Evolutionary conservation across 345 rosid genomes (phyloP).

Genomic region (Arabidopsis suecica): DNA sequence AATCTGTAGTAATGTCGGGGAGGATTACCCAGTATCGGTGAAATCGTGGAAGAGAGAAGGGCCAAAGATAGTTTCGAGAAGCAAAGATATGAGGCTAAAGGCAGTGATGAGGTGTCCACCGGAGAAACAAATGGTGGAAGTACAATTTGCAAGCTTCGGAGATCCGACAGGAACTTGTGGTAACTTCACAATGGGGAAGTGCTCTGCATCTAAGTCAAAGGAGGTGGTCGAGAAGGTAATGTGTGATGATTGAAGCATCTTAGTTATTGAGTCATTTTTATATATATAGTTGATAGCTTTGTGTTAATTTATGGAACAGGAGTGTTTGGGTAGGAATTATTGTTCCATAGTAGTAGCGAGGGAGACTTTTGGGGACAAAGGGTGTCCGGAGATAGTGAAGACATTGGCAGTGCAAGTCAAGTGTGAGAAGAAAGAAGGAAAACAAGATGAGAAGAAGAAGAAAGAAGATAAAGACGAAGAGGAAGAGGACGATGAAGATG

Average conservation of each 20-base stretch:
- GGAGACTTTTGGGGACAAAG: constrained; percentile 50
- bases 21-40: constrained; percentile 60
- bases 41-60: constrained; percentile 54
- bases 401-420: constrained; percentile 67
- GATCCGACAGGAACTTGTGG: constrained; percentile 73
- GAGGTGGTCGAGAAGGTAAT: constrained; percentile 65
- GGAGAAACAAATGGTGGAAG: constrained; percentile 50
- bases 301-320: constrained; percentile 38
- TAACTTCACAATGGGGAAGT: constrained; percentile 51
- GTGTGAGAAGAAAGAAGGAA: constrained; percentile 48
- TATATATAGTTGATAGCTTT: not conserved
- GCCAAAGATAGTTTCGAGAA: constrained; percentile 32
- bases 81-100: constrained; percentile 47
- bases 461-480: not conserved
- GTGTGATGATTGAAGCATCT: not conserved
- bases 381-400: constrained; percentile 52
- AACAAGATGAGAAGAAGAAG: not conserved
- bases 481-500: not conserved
- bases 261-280: not conserved
- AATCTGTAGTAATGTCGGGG: constrained; percentile 62
- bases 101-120: constrained; percentile 58
- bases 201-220: constrained; percentile 57
- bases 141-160: constrained; percentile 84
- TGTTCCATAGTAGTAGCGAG: constrained; percentile 45
- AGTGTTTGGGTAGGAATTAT: constrained; percentile 62